Conservation (phyloP, 108 stramenopile species). For the Cyclotella kingstonii region DNA sequence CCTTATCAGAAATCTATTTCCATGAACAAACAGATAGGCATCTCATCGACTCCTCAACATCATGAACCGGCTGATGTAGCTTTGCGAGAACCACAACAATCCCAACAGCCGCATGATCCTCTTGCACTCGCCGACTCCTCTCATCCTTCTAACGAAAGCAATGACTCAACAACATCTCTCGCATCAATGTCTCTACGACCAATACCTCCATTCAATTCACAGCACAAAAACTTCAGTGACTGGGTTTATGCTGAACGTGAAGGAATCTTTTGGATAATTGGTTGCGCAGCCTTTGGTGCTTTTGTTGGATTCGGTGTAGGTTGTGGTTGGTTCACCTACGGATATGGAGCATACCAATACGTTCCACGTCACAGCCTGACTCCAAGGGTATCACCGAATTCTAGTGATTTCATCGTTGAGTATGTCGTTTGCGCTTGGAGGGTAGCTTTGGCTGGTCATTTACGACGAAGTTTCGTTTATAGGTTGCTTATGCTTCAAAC, state of each 20-base stretch:
- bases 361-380: slow-evolving; percentile 4
- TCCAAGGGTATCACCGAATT: background rate
- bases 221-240: slow-evolving; percentile 5
- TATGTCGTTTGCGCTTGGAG: slow-evolving; percentile 47
- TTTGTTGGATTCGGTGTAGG: slow-evolving; percentile 67
- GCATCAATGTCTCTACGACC: background rate
- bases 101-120: background rate
- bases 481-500: slow-evolving; percentile 16
- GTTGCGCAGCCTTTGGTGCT: slow-evolving; percentile 47
- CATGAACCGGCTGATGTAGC: background rate
- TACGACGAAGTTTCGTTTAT: slow-evolving; percentile 39
- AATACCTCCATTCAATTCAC: background rate
- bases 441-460: slow-evolving; percentile 39
- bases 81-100: background rate
- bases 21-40: too few relatives aligned
- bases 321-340: slow-evolving; percentile 54
- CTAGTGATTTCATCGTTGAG: too few relatives aligned
- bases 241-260: slow-evolving; percentile 57
- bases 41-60: too few relatives aligned
- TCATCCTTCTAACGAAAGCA: background rate
- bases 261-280: slow-evolving; percentile 53
- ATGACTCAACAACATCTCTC: background rate
- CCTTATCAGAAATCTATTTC: background rate
- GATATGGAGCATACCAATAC: slow-evolving; percentile 24
- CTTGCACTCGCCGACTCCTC: background rate